These are phyloP conservation scores for Viola pubescens DNA, from an alignment of 441 rosid genomes.

Conservation along the genomic window DNA sequence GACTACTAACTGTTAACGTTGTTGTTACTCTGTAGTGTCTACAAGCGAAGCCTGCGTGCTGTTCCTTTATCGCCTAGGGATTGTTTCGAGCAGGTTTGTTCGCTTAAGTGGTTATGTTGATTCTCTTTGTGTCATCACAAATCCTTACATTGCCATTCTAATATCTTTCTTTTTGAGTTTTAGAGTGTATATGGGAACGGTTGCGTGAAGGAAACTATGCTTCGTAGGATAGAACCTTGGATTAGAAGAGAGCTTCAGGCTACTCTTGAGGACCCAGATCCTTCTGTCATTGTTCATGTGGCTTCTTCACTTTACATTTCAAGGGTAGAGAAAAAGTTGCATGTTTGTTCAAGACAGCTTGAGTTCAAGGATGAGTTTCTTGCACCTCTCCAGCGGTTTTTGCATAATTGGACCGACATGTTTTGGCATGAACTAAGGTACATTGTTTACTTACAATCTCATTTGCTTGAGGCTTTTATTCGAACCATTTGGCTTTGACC, in stretches of 20 bases:
- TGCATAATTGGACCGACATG: constrained; percentile 29
- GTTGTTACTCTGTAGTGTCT: constrained; percentile 31
- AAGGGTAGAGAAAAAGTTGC: constrained; percentile 31
- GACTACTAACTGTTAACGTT: background rate
- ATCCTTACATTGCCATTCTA: background rate
- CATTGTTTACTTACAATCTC: background rate
- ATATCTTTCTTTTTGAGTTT: constrained; percentile 4
- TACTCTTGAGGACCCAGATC: constrained; percentile 60
- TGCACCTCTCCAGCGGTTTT: constrained; percentile 39
- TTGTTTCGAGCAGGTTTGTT: constrained; percentile 29
- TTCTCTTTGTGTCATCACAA: background rate
- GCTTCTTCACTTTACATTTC: constrained; percentile 45
- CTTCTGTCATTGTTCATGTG: constrained; percentile 57
- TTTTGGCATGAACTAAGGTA: constrained; percentile 81
- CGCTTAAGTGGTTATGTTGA: background rate
- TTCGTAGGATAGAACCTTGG: constrained; percentile 57
- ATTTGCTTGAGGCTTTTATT: background rate
- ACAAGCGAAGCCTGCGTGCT: constrained; percentile 37
- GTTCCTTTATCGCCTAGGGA: constrained; percentile 32
- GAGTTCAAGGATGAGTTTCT: constrained; percentile 22
- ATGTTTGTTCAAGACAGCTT: constrained; percentile 18
- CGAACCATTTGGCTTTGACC: background rate
- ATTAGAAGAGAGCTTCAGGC: constrained; percentile 62
- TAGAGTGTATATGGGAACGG: constrained; percentile 28
- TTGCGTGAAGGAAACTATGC: constrained; percentile 27